A percentile compares a stretch with the other conserved stretches of the same genome.
phyloP scores from a whole-genome alignment of 2,329 filamentous ascomycete genomes.

The Pseudofabraea citricarpa region DNA sequence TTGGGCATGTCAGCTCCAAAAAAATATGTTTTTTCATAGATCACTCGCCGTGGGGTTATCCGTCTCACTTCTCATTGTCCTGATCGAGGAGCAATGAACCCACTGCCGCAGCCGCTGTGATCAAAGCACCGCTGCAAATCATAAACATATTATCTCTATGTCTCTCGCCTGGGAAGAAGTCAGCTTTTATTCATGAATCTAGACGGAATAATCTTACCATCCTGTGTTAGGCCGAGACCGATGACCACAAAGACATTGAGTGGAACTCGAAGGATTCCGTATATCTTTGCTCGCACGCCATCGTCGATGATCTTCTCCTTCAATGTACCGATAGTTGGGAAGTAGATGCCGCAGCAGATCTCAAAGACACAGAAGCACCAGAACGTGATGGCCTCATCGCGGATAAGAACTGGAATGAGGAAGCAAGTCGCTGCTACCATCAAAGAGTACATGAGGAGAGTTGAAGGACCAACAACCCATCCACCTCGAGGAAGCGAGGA shows the following conservation, averaged over 20 bases:
- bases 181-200: background rate
- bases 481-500: slow-evolving; percentile 8
- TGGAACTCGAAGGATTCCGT: slow-evolving; percentile 51
- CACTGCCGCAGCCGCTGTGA: background rate
- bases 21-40: too few relatives aligned
- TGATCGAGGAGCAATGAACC: background rate
- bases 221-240: slow-evolving; percentile 38
- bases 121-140: background rate
- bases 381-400: slow-evolving; percentile 40
- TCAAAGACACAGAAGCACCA: slow-evolving; percentile 55
- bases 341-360: slow-evolving; percentile 51
- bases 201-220: slow-evolving; percentile 25
- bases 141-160: slow-evolving; percentile 3
- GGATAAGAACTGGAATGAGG: slow-evolving; percentile 35
- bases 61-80: background rate
- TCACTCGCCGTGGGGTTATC: too few relatives aligned
- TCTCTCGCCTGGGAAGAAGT: background rate
- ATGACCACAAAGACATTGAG: slow-evolving; percentile 51
- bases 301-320: slow-evolving; percentile 50
- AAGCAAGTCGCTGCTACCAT: slow-evolving; percentile 31
- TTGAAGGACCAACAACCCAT: slow-evolving; percentile 7
- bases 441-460: slow-evolving; percentile 32
- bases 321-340: slow-evolving; percentile 47
- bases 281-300: slow-evolving; percentile 45
- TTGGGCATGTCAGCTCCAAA: too few relatives aligned